Evolutionary conservation across 352 stramenopile species (phyloP), one percentile per base, ranked within the genome.

Genomic region (Globisporangium paddicum): DNA sequence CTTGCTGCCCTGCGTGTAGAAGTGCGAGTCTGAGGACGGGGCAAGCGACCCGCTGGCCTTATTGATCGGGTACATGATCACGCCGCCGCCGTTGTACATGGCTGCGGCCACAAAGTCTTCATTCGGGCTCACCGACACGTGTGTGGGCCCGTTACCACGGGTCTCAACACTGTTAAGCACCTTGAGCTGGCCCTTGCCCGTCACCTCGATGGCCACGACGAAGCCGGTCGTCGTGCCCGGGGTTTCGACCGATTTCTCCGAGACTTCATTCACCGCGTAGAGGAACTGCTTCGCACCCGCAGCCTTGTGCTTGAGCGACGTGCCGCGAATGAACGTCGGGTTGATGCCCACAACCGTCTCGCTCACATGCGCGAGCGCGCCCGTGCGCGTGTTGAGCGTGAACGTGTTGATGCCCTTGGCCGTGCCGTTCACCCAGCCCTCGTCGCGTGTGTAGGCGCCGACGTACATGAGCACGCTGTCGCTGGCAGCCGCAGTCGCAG

Each of bases 341-440:
- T 82, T 82, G 28, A 66, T 64, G 16, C 73, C 73, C 23, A 72
- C 66, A 5, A 64, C 65, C 19, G 67, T 68, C 40, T 81, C 72
- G 18, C 59, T 62, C 44, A 74, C 59, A 0, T 69, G 56, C 9
- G 62, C 74, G 26, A 90, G 71, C 16, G 65, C 60, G 25, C 77
- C 77, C 16, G 68, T 66, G 11, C 18, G 69, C 35, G 71, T 73
- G 55, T 82, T 62, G 32, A 90, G 61, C 60, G 73, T 61, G 64
- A 81, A 86, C 32, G 71, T 72, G 64, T 87, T 74, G 42, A 90
- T 72, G 9, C 81, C 81, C 45, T 87, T 78, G 55, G 76, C 75
- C 23, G 68, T 82, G 57, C 81, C 81, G 61, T 89, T 78, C 42
- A 90, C 66, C 70, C 78, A 85, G 28, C 71, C 73, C 75, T 89